Percentiles rank a stretch among this genome's conserved stretches.
Conservation (phyloP, 2,329 filamentous ascomycete species). For the Sporothrix humicola region DNA sequence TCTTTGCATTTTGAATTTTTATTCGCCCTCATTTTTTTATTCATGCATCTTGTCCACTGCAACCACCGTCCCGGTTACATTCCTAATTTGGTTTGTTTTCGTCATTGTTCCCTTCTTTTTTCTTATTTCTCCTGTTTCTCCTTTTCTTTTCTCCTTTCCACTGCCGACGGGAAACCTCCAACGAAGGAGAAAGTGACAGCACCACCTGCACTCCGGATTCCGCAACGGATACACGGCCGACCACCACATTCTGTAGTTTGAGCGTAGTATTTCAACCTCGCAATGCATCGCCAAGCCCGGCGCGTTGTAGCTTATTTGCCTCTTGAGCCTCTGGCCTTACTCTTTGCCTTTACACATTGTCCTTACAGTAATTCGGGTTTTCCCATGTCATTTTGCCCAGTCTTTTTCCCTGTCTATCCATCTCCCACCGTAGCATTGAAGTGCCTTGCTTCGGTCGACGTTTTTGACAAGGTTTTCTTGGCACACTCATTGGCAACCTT, state of each 20-base stretch:
- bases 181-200: neutral
- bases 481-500: neutral
- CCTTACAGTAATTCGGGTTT: too few species aligned
- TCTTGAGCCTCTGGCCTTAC: neutral
- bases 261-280: constrained; percentile 11
- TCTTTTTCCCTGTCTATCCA: neutral
- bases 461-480: neutral
- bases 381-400: too few species aligned
- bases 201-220: neutral
- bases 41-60: neutral
- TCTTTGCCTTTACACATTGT: neutral
- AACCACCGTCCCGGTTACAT: constrained; percentile 1
- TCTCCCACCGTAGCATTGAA: constrained; percentile 2
- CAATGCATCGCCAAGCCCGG: constrained; percentile 14
- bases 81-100: neutral
- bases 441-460: neutral
- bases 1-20: too few species aligned
- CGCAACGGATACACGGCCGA: neutral
- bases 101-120: neutral
- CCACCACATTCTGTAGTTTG: neutral
- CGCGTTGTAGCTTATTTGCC: neutral
- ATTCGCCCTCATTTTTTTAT: too few species aligned
- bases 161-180: too few species aligned
- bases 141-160: neutral
- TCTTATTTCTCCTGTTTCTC: neutral